Evolutionary conservation across 345 rosid species (phyloP).

Genomic region (Rhodomyrtus tomentosa): DNA sequence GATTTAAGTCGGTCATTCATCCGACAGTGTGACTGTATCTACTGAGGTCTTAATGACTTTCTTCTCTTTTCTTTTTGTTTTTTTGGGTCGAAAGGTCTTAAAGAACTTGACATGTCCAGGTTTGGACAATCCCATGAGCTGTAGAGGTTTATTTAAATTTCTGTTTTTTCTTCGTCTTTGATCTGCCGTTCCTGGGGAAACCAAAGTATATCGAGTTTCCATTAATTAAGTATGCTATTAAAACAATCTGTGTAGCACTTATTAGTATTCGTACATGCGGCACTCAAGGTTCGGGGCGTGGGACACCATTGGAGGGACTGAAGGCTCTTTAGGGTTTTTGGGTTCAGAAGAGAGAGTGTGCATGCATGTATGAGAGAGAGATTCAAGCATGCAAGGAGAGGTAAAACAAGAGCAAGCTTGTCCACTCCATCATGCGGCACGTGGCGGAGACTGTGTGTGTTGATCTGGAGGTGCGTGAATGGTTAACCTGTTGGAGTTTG

Average conservation of each 20-base stretch:
- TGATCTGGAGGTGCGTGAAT: constrained; percentile 69
- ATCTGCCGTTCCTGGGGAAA: too few species aligned
- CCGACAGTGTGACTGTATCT: background rate
- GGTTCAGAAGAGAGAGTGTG: background rate
- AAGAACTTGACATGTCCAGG: background rate
- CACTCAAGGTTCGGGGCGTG: constrained; percentile 79
- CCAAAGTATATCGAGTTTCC: too few species aligned
- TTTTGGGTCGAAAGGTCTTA: too few species aligned
- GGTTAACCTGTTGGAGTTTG: background rate
- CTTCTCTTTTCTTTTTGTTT: too few species aligned
- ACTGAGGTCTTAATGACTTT: too few species aligned
- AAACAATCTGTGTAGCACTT: too few species aligned
- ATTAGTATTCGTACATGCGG: constrained; percentile 98
- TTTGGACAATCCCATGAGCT: too few species aligned
- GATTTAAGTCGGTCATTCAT: background rate
- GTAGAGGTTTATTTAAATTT: too few species aligned
- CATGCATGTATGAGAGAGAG: too few species aligned
- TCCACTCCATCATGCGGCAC: constrained; percentile 96
- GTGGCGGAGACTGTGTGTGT: constrained; percentile 80
- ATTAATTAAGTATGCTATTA: too few species aligned
- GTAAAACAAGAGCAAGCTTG: constrained; percentile 98
- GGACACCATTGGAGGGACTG: constrained; percentile 23
- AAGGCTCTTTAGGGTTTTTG: background rate
- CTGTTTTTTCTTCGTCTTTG: too few species aligned
- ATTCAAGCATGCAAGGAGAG: constrained; percentile 91